These are phyloP conservation scores for Citrus medica DNA, from an alignment of 345 rosid species.

Conservation along the genomic window DNA sequence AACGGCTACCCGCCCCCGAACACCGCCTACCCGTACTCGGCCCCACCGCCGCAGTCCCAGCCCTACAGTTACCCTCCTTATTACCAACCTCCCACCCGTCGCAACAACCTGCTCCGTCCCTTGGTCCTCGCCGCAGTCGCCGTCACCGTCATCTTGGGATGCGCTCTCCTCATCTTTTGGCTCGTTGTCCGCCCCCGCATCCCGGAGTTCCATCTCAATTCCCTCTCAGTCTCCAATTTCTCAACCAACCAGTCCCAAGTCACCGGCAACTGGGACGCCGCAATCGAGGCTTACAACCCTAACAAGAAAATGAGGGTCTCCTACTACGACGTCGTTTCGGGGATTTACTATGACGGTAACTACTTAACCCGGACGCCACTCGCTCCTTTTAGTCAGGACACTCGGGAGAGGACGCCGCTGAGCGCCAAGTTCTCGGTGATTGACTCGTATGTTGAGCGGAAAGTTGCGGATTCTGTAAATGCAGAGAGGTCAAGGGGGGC, in stretches of 20 bases:
- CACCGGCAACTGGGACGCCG: slow-evolving; percentile 55
- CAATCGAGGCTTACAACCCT: slow-evolving; percentile 52
- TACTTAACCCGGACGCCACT: slow-evolving; percentile 41
- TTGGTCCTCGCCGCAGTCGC: slow-evolving; percentile 25
- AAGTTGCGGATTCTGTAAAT: slow-evolving; percentile 27
- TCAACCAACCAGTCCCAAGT: slow-evolving; percentile 35
- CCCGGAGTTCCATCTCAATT: slow-evolving; percentile 48
- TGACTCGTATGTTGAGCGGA: slow-evolving; percentile 35
- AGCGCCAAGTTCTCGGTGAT: slow-evolving; percentile 34
- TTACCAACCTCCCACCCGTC: slow-evolving; percentile 37
- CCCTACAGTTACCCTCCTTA: slow-evolving; percentile 25
- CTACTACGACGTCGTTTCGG: slow-evolving; percentile 28
- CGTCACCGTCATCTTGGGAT: slow-evolving; percentile 38
- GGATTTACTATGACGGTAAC: slow-evolving; percentile 21
- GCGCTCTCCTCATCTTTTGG: slow-evolving; percentile 53
- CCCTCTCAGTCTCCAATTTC: slow-evolving; percentile 59
- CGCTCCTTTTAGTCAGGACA: slow-evolving; percentile 58
- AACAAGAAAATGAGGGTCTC: slow-evolving; percentile 62
- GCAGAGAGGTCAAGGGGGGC: slow-evolving; percentile 35
- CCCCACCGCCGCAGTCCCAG: slow-evolving; percentile 22
- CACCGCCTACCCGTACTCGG: slow-evolving; percentile 49
- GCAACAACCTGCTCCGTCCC: slow-evolving; percentile 47
- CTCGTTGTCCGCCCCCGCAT: slow-evolving; percentile 67
- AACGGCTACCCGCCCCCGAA: slow-evolving; percentile 39
- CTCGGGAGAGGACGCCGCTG: slow-evolving; percentile 33